Percentiles rank a stretch among this genome's conserved stretches.
These are phyloP conservation scores for Triticum urartu DNA, from an alignment of 176 grass and related monocot genomes.

Conservation along the genomic window DNA sequence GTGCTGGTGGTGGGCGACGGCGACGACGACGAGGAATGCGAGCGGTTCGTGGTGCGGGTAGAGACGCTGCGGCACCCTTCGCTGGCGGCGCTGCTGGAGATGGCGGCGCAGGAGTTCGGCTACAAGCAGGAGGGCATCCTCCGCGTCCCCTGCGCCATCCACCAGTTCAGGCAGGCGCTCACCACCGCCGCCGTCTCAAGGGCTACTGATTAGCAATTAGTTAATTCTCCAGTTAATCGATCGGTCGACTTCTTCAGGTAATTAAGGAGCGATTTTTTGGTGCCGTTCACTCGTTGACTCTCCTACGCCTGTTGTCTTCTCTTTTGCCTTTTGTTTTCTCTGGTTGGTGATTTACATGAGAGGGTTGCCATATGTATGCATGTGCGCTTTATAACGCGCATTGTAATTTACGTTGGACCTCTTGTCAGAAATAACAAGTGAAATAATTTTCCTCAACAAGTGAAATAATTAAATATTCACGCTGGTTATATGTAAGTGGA, in stretches of 20 bases:
- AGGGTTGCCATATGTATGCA: not conserved
- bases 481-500: too few species aligned
- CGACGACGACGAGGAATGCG: slow-evolving; percentile 12
- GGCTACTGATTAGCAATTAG: not conserved
- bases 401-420: not conserved
- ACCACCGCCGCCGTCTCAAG: slow-evolving; percentile 18
- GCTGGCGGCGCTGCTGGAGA: slow-evolving; percentile 55
- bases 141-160: slow-evolving; percentile 58
- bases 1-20: slow-evolving; percentile 49
- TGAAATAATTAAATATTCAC: not conserved
- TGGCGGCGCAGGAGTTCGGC: slow-evolving; percentile 65
- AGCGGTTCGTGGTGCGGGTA: slow-evolving; percentile 66
- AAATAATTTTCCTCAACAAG: too few species aligned
- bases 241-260: not conserved
- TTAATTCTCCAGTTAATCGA: not conserved
- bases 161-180: slow-evolving; percentile 52
- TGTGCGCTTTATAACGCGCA: not conserved
- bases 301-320: not conserved
- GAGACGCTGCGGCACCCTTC: slow-evolving; percentile 62
- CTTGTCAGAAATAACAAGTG: not conserved
- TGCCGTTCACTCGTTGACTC: not conserved
- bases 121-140: slow-evolving; percentile 70
- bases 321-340: not conserved
- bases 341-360: not conserved
- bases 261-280: not conserved